A percentile compares a stretch with the other conserved stretches of the same genome.
phyloP scores from a whole-genome alignment of 2,329 filamentous ascomycete species.

The Botrytis deweyae region DNA sequence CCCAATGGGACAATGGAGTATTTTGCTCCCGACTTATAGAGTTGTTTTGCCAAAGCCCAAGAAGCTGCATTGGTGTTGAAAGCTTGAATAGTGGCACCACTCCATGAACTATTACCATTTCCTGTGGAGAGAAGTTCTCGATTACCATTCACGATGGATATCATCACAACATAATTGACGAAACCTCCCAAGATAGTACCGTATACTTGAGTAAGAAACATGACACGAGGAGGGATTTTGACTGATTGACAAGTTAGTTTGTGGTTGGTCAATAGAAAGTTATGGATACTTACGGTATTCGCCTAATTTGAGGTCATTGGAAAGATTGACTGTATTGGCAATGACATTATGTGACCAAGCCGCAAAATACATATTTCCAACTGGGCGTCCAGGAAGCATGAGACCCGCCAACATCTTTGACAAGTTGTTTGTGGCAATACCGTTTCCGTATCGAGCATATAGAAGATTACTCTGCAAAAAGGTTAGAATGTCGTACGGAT shows the following conservation, averaged over 20 bases:
- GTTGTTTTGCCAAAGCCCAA: conserved; percentile 52
- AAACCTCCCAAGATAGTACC: conserved; percentile 46
- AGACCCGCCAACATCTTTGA: conserved; percentile 54
- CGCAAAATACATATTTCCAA: conserved; percentile 50
- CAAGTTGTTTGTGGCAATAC: conserved; percentile 58
- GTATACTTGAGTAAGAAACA: conserved; percentile 46
- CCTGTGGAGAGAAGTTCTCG: conserved; percentile 44
- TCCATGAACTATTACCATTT: conserved; percentile 49
- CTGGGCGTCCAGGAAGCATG: conserved; percentile 43
- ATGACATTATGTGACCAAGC: conserved; percentile 60
- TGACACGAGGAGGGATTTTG: conserved; percentile 49
- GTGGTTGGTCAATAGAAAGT: neutral
- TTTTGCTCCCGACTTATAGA: conserved; percentile 48
- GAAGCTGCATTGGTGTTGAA: conserved; percentile 47
- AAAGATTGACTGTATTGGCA: conserved; percentile 49
- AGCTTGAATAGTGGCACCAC: conserved; percentile 48
- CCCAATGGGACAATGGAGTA: conserved; percentile 53
- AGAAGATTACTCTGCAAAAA: conserved; percentile 49
- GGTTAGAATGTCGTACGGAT: conserved; percentile 23
- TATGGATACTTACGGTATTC: conserved; percentile 49
- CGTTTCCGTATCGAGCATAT: conserved; percentile 54
- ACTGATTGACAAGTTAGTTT: conserved; percentile 40
- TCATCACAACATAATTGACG: conserved; percentile 49
- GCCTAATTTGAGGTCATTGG: conserved; percentile 56
- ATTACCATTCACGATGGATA: conserved; percentile 47